phyloP scores from a whole-genome alignment of 148 eudicot species.

The Fagopyrum esculentum region DNA sequence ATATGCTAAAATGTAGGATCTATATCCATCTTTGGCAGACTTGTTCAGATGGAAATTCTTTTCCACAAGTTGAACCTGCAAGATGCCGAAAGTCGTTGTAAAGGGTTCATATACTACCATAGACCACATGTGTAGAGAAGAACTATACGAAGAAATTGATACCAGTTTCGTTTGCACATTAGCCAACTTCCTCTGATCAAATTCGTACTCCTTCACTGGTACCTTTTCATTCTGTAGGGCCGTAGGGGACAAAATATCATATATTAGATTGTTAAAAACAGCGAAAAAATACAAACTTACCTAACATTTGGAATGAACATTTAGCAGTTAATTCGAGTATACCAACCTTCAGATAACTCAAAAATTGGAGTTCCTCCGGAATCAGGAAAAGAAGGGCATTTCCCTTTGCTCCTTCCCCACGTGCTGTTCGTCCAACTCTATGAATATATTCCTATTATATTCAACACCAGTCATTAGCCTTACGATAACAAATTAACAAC shows the following conservation, averaged over 20 bases:
- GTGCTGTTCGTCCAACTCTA: conserved; percentile 97
- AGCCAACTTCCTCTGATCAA: conserved; percentile 50
- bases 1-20: conserved; percentile 68
- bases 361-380: conserved; percentile 85
- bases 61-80: conserved; percentile 71
- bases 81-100: conserved; percentile 3
- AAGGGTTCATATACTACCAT: not conserved
- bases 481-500: not conserved
- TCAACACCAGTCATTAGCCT: not conserved
- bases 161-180: conserved; percentile 85
- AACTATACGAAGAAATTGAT: conserved; percentile 17
- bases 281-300: not conserved
- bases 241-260: conserved; percentile 11
- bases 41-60: conserved; percentile 71
- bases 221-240: conserved; percentile 70
- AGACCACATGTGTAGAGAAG: not conserved
- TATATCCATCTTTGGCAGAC: conserved; percentile 91
- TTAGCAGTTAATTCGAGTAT: not conserved
- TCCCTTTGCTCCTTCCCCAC: conserved; percentile 96
- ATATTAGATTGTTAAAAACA: not conserved
- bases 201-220: conserved; percentile 78
- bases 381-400: conserved; percentile 80
- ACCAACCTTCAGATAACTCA: conserved; percentile 71
- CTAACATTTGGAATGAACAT: not conserved
- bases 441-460: conserved; percentile 79